phyloP scores from a whole-genome alignment of 75 land plant species.

The Picea sitchensis region DNA sequence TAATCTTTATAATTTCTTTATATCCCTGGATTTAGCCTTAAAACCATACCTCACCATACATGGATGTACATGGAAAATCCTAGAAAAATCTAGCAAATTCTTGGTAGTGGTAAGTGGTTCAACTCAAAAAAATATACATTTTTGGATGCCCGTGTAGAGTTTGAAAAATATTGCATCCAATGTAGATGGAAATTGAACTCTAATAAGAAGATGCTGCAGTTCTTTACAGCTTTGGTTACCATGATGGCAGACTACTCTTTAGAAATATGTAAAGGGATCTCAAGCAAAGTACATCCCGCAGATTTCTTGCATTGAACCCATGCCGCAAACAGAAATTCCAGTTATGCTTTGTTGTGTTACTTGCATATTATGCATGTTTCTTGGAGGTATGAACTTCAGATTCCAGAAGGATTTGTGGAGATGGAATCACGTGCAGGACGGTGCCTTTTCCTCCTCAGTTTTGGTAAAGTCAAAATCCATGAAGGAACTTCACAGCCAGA shows the following conservation, averaged over 20 bases:
- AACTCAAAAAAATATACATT: too few species aligned
- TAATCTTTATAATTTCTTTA: too few species aligned
- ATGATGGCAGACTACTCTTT: background rate
- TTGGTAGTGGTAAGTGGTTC: too few species aligned
- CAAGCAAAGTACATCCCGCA: background rate
- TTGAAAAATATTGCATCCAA: background rate
- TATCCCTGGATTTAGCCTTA: too few species aligned
- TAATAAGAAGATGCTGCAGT: background rate
- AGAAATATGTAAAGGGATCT: background rate
- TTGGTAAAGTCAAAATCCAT: slow-evolving; percentile 76
- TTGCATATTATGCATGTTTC: background rate
- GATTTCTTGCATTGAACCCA: background rate
- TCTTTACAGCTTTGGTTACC: background rate
- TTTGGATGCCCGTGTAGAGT: too few species aligned
- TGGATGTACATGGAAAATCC: too few species aligned
- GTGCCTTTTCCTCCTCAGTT: slow-evolving; percentile 58
- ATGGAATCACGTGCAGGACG: slow-evolving; percentile 54
- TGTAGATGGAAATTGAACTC: background rate
- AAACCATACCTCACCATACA: too few species aligned
- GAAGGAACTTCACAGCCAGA: slow-evolving; percentile 96
- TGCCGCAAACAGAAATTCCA: background rate
- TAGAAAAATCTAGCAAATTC: too few species aligned
- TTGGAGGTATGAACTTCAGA: background rate
- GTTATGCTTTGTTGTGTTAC: background rate
- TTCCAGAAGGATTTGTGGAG: slow-evolving; percentile 19